Conservation (phyloP, 2,329 filamentous ascomycete species). For the Pseudogymnoascus sp. region DNA sequence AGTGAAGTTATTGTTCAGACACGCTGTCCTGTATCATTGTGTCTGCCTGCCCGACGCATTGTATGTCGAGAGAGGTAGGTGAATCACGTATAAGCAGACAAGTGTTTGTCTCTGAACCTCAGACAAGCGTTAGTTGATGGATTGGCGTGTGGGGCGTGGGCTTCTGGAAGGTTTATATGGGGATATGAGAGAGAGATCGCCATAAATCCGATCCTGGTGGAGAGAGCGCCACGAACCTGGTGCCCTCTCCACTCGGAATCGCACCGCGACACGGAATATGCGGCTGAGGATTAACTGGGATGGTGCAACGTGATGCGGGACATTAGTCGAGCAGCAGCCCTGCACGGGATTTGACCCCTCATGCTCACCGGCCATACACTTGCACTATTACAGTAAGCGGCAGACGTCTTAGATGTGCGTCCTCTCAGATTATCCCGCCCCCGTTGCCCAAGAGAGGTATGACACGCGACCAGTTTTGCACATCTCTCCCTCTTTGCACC, state of each 20-base stretch:
- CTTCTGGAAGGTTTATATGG: conserved; percentile 6
- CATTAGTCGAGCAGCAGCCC: neutral
- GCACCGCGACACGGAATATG: neutral
- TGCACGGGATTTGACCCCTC: neutral
- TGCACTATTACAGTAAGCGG: neutral
- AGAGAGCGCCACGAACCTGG: neutral
- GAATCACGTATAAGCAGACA: neutral
- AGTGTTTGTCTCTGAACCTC: neutral
- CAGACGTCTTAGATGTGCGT: neutral
- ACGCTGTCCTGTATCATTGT: neutral
- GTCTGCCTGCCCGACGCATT: neutral
- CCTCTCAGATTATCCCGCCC: neutral
- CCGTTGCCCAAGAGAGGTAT: neutral
- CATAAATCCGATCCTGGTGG: neutral
- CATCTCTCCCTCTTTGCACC: neutral
- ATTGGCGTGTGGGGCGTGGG: neutral
- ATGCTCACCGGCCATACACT: neutral
- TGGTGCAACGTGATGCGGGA: neutral
- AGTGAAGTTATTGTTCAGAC: neutral
- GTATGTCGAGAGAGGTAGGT: neutral
- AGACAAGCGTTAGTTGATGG: neutral
- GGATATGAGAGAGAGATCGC: neutral
- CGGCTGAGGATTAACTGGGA: neutral
- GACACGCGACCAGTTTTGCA: neutral
- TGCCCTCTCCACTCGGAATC: neutral